These are phyloP conservation scores for Mikania micrantha DNA, from an alignment of 129 eudicot genomes.

Conservation along the genomic window DNA sequence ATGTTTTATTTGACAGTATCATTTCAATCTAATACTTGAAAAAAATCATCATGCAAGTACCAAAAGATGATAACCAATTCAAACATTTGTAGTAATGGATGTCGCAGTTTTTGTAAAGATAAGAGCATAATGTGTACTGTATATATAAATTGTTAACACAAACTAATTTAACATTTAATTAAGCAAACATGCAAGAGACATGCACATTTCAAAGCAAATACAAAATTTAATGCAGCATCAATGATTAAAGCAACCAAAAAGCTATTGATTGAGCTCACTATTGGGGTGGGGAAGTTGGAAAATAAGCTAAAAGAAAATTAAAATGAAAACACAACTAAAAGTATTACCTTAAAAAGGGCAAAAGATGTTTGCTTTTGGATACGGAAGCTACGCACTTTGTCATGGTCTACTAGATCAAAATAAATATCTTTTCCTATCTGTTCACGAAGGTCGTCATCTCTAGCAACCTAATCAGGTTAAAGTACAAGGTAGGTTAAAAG, in stretches of 20 bases:
- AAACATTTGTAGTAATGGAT: not conserved
- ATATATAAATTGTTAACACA: not conserved
- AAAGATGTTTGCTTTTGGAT: conserved; percentile 75
- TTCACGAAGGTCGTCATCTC: conserved; percentile 64
- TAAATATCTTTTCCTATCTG: conserved; percentile 78
- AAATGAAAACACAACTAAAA: not conserved
- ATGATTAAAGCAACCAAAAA: conserved; percentile 5
- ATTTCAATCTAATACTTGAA: not conserved
- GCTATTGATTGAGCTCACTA: not conserved
- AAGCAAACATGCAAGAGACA: not conserved
- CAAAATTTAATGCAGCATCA: not conserved
- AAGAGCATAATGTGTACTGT: not conserved
- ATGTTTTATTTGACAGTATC: not conserved
- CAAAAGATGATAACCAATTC: not conserved
- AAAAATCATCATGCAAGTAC: not conserved
- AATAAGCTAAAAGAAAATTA: not conserved
- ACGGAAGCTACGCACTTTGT: conserved; percentile 74
- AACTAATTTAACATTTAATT: not conserved
- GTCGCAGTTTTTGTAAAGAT: not conserved
- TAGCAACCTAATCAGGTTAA: conserved; percentile 42
- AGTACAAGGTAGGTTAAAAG: not conserved
- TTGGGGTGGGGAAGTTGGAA: too few species aligned
- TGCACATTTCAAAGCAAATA: not conserved
- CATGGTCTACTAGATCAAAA: conserved; percentile 95
- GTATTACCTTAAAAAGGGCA: conserved; percentile 59